These are phyloP conservation scores for Leptomonas pyrrhocoris DNA, from an alignment of 208 protist genomes.

Conservation along the genomic window DNA sequence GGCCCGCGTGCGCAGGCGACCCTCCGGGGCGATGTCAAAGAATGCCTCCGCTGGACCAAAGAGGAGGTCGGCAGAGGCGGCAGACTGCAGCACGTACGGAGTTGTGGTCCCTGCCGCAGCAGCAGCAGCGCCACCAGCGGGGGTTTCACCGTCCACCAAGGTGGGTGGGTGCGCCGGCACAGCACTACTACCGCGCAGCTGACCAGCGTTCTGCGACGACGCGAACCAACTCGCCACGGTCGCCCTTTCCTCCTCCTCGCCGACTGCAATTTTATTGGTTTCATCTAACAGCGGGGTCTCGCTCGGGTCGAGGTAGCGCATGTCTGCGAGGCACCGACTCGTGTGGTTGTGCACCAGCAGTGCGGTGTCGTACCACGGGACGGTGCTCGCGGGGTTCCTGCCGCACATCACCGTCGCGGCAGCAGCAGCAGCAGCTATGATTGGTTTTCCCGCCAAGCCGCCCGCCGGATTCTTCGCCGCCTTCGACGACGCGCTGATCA, in stretches of 20 bases:
- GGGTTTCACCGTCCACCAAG: background rate
- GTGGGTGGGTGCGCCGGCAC: background rate
- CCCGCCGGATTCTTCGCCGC: background rate
- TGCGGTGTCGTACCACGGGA: conserved; percentile 3
- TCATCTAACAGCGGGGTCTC: background rate
- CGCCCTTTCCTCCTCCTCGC: too few relatives aligned
- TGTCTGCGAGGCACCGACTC: conserved; percentile 25
- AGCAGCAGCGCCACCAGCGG: background rate
- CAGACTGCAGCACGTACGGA: conserved; percentile 31
- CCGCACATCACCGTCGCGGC: background rate
- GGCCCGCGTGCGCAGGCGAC: conserved; percentile 20
- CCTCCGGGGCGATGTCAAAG: conserved; percentile 33
- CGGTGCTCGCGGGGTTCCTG: background rate
- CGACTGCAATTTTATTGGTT: background rate
- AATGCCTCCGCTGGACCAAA: conserved; percentile 60
- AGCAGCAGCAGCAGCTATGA: background rate
- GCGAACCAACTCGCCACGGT: background rate
- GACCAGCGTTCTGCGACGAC: background rate
- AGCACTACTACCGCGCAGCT: background rate
- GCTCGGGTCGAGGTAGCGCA: conserved; percentile 30
- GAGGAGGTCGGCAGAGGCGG: conserved; percentile 47
- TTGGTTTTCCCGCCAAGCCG: too few relatives aligned
- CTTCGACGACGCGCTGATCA: background rate
- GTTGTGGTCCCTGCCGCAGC: background rate
- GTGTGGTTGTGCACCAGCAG: background rate